Conservation (phyloP, 495 filamentous ascomycete species). For the Hyaloscypha variabilis region DNA sequence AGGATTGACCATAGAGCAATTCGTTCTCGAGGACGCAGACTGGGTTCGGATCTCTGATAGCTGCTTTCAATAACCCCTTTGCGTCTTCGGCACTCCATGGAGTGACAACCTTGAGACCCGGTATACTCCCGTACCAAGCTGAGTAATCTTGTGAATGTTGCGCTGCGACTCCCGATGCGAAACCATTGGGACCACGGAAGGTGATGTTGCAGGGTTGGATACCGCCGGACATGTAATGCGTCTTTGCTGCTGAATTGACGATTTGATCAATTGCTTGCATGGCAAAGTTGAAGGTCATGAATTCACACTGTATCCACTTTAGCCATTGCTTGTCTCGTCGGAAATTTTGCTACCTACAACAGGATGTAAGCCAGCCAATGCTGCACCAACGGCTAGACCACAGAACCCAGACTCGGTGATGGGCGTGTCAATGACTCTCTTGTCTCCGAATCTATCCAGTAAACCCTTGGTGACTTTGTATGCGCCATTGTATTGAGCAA, state of each 20-base stretch:
- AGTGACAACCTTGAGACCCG: slow-evolving; percentile 92
- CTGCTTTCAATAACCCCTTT: slow-evolving; percentile 96
- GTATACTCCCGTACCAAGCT: slow-evolving; percentile 98
- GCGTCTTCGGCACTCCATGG: slow-evolving; percentile 98
- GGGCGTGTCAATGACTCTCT: slow-evolving; percentile 95
- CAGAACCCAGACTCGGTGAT: slow-evolving; percentile 96
- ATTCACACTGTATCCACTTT: slow-evolving; percentile 73
- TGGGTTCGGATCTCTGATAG: slow-evolving; percentile 97
- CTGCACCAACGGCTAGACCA: slow-evolving; percentile 92
- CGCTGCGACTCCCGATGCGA: slow-evolving; percentile 91
- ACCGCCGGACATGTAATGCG: slow-evolving; percentile 99
- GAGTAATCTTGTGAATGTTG: slow-evolving; percentile 99
- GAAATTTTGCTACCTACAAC: slow-evolving; percentile 63
- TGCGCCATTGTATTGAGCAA: slow-evolving; percentile 98
- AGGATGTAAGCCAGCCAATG: slow-evolving; percentile 90
- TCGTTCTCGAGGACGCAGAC: slow-evolving; percentile 96
- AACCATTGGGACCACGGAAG: slow-evolving; percentile 98
- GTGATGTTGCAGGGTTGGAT: slow-evolving; percentile 99
- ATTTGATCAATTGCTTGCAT: slow-evolving; percentile 99
- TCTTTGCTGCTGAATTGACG: slow-evolving; percentile 99
- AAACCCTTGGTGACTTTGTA: slow-evolving; percentile 99
- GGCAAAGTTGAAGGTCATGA: slow-evolving; percentile 99
- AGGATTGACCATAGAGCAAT: slow-evolving; percentile 90
- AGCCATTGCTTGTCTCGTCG: slow-evolving; percentile 6
- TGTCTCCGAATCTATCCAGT: slow-evolving; percentile 94